Conservation (phyloP, 306 rosid species). For the Lathyrus aphaca region DNA sequence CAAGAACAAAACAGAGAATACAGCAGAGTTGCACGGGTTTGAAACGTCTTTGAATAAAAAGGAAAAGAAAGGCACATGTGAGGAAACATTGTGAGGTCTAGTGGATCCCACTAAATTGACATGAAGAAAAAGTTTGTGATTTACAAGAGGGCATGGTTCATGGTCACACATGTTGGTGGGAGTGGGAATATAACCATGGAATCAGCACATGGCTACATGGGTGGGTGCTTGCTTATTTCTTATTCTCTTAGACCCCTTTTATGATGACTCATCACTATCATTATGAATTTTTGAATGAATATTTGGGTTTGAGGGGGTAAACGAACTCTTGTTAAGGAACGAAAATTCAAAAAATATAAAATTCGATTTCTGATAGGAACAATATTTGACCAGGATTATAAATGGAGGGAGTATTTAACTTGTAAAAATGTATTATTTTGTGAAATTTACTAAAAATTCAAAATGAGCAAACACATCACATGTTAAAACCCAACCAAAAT, state of each 20-base stretch:
- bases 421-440: too few species aligned
- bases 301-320: too few species aligned
- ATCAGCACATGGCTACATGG: slow-evolving; percentile 56
- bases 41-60: slow-evolving; percentile 42
- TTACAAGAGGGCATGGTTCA: slow-evolving; percentile 32
- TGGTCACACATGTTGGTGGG: slow-evolving; percentile 72
- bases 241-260: slow-evolving; percentile 34
- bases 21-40: slow-evolving; percentile 43
- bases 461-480: slow-evolving; percentile 41
- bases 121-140: slow-evolving; percentile 45
- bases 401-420: too few species aligned
- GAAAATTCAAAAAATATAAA: too few species aligned
- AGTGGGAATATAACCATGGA: slow-evolving; percentile 53
- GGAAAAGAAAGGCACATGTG: slow-evolving; percentile 43
- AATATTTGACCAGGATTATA: too few species aligned
- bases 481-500: slow-evolving; percentile 47
- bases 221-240: slow-evolving; percentile 36
- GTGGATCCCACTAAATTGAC: slow-evolving; percentile 39
- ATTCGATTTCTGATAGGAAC: too few species aligned
- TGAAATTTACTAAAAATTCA: too few species aligned
- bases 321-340: too few species aligned
- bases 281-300: too few species aligned
- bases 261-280: slow-evolving; percentile 39
- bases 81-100: slow-evolving; percentile 47
- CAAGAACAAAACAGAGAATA: slow-evolving; percentile 37